These are phyloP conservation scores for Miscanthus lutarioriparius DNA, from an alignment of 176 grass and related monocot species.

Conservation along the genomic window DNA sequence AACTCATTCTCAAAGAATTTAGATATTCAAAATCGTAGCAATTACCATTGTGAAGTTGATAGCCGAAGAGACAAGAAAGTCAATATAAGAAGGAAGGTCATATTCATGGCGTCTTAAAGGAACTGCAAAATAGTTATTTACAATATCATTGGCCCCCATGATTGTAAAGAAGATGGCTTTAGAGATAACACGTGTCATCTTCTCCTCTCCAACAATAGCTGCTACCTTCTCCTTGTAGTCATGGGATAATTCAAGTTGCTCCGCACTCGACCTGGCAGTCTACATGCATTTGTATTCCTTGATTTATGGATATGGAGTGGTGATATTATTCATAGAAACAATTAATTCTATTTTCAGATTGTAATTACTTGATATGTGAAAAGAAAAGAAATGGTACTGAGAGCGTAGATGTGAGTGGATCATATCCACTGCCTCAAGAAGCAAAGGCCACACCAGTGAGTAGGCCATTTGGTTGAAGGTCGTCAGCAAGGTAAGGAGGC, in stretches of 20 bases:
- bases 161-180: constrained; percentile 39
- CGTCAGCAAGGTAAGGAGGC: constrained; percentile 24
- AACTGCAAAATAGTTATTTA: constrained; percentile 49
- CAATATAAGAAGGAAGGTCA: constrained; percentile 52
- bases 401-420: constrained; percentile 41
- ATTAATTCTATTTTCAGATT: background rate
- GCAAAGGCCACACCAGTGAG: constrained; percentile 58
- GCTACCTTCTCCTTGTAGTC: constrained; percentile 57
- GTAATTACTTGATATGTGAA: background rate
- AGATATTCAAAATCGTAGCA: background rate
- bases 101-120: constrained; percentile 36
- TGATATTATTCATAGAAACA: too few species aligned
- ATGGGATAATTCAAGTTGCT: constrained; percentile 47
- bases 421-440: constrained; percentile 58
- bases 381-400: constrained; percentile 12
- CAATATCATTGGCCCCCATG: constrained; percentile 53
- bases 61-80: constrained; percentile 35
- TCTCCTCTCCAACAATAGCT: constrained; percentile 46
- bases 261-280: constrained; percentile 36
- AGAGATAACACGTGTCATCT: constrained; percentile 25
- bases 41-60: constrained; percentile 51
- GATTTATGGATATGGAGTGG: too few species aligned
- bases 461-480: constrained; percentile 43
- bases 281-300: constrained; percentile 12
- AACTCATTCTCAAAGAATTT: too few species aligned